These are phyloP conservation scores for Delphinella strobiligena DNA, from an alignment of 2,329 filamentous ascomycete genomes.

Conservation along the genomic window DNA sequence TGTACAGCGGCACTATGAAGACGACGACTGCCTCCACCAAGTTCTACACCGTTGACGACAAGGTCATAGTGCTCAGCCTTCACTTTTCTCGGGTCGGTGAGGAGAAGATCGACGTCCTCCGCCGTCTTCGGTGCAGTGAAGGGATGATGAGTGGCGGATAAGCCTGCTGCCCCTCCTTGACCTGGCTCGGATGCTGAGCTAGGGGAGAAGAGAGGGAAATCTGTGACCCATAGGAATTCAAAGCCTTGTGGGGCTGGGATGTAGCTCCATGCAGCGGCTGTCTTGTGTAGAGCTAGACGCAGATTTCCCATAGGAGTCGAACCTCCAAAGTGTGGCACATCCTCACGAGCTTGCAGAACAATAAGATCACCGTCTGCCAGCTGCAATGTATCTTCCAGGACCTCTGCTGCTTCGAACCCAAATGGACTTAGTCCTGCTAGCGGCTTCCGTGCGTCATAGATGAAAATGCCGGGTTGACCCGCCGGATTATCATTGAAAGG, in stretches of 20 bases:
- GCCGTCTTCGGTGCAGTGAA: slow-evolving; percentile 76
- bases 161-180: slow-evolving; percentile 68
- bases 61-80: slow-evolving; percentile 89
- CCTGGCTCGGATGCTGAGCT: slow-evolving; percentile 53
- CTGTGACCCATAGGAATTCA: slow-evolving; percentile 71
- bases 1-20: slow-evolving; percentile 80
- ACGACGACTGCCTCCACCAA: slow-evolving; percentile 84
- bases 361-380: slow-evolving; percentile 65
- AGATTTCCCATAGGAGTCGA: slow-evolving; percentile 63
- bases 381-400: slow-evolving; percentile 39
- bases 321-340: slow-evolving; percentile 54
- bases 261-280: slow-evolving; percentile 51
- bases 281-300: slow-evolving; percentile 56
- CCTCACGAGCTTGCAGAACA: slow-evolving; percentile 65
- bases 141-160: slow-evolving; percentile 84
- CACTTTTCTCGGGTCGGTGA: slow-evolving; percentile 57
- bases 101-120: slow-evolving; percentile 62
- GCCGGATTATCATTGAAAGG: slow-evolving; percentile 56
- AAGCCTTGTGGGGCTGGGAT: slow-evolving; percentile 41
- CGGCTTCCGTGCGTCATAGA: slow-evolving; percentile 62
- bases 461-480: slow-evolving; percentile 68
- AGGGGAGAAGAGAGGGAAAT: slow-evolving; percentile 88
- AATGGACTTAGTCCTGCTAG: slow-evolving; percentile 66
- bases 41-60: slow-evolving; percentile 86
- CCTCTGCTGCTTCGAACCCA: slow-evolving; percentile 57